Evolutionary conservation across 2,329 filamentous ascomycete species (phyloP), one percentile per base, ranked within the genome.

Genomic region (Cyphellophora attinorum): DNA sequence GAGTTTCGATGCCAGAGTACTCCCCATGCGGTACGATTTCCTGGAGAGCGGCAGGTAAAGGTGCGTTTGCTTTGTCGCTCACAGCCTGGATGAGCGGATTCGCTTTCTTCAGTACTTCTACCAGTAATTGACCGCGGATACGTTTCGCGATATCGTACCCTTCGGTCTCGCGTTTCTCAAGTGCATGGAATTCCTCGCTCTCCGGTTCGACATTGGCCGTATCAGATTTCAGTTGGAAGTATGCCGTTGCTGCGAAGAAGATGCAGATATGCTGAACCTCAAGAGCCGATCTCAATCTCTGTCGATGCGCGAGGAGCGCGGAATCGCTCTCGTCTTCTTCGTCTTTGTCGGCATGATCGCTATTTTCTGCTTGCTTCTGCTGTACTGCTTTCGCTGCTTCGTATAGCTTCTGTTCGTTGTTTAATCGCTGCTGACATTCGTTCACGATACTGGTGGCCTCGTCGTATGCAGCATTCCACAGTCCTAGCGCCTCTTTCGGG

Each of bases 191-290:
- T 18, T 41, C 28, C 11, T 46, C 40, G 23, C 39, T 44, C 4
- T 76, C 75, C 1, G 79, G 74, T 14, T 63, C 53, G 0, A 79
- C 85, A 47, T 79, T 61, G 2, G 72, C 65, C 29, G 72, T 56
- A 37, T 88, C 74, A 1, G 75, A 73, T 51, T 88, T 91, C 41
- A 93, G 81, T 51, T 94, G 85, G 51, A 78, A 95, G 46, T 79
- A 79, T 0, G 79, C 81, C 47, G 86, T 94, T 11, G 80, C 85
- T 16, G 79, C 79, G 52, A 93, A 94, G 60, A 95, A 95, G 1
- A 76, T 68, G 18, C 81, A 85, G 45, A 80, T 77, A 54, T 95
- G 89, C 41, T 89, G 72, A 28, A 93, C 58, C 52, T 93, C 85
- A 12, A 94, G 64, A 2, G 83, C 78, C 13, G 67, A 70, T 6